phyloP scores from a whole-genome alignment of 148 eudicot genomes.

The Persicaria tinctoria region DNA sequence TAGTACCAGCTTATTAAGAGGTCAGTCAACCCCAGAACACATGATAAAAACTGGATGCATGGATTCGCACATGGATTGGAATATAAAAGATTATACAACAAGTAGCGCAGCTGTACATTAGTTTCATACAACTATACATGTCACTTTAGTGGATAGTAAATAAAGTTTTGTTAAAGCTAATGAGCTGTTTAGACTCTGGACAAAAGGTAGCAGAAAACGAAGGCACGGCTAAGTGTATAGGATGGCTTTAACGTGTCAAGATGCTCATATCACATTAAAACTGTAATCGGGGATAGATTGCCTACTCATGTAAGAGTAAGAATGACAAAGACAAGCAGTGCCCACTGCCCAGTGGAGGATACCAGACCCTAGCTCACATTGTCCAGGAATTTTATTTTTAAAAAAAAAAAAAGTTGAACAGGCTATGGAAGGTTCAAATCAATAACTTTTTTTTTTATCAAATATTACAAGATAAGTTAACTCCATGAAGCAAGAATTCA shows the following conservation, averaged over 20 bases:
- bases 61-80: background rate
- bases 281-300: background rate
- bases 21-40: background rate
- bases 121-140: background rate
- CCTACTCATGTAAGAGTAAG: slow-evolving; percentile 2
- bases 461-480: background rate
- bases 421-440: background rate
- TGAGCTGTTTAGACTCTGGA: background rate
- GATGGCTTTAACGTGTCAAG: background rate
- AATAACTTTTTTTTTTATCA: background rate
- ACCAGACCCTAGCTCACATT: background rate
- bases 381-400: background rate
- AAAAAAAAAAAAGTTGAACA: background rate
- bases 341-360: background rate
- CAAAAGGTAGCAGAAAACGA: background rate
- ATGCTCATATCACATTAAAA: background rate
- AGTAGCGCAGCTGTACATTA: background rate
- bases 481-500: background rate
- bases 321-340: background rate
- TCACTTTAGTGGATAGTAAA: background rate
- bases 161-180: background rate
- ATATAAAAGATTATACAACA: background rate
- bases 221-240: background rate
- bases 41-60: background rate
- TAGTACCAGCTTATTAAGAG: background rate